Evolutionary conservation across 768 basidiomycete species (phyloP), one percentile per base, ranked within the genome.

Genomic region (Trametes cingulata): DNA sequence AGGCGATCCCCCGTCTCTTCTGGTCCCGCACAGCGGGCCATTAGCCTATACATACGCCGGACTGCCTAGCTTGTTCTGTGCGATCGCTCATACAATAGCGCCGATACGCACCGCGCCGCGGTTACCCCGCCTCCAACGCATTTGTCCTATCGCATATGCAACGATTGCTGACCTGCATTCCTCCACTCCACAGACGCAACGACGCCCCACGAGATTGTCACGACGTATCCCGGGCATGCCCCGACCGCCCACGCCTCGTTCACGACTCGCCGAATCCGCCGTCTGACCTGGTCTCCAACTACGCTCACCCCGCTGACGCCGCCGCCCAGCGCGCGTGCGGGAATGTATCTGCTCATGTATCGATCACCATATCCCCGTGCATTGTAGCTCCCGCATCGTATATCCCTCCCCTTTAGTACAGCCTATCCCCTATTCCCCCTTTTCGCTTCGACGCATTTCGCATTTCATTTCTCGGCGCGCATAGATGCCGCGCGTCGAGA

Each of bases 151-250:
- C 58, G 10, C 47, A 22, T n/a, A n/a, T n/a, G n/a, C n/a, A n/a
- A n/a, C n/a, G n/a, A n/a, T 33, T 27, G 33, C 57, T 42, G 40
- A 58, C 57, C 3, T 6, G 24, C 48, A 6, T 14, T 19, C 40
- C 19, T 53, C 49, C 29, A 6, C 25, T 14, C 13, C 37, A 3
- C 60, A 70, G 69, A 54, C 48, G 17, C 69, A 68, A 52, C 65
- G 69, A 52, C 65, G 63, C 58, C 60, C 67, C 2, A 35, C 53
- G 35, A 64, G 69, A 45, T 47, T 60, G 24, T 61, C 62, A 59
- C 66, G 67, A 61, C 67, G 67, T 37, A 61, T 60, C 52, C 61
- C 63, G 40, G 69, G 69, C 33, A 58, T 58, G 52, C 56, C 63
- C 41, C 67, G 67, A n/a, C 62, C 43, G 29, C 35, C 65, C n/a